Evolutionary conservation across 352 stramenopile species (phyloP).

Genomic region (Globisporangium ultimum): DNA sequence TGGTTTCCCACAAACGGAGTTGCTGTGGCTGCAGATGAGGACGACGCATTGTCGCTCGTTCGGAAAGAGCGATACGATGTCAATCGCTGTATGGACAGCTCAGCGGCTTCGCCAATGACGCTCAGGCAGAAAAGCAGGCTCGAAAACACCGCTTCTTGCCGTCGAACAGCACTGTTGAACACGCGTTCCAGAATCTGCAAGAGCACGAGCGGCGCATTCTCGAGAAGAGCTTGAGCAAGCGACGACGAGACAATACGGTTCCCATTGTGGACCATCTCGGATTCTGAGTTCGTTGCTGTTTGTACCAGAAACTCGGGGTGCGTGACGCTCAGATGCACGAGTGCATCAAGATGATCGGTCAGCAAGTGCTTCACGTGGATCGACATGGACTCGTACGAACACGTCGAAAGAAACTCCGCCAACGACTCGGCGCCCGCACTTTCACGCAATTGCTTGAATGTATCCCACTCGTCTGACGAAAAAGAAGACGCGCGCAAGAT

Average conservation of each 20-base stretch:
- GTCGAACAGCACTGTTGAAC: constrained; percentile 44
- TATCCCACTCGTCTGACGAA: constrained; percentile 25
- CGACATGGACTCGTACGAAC: constrained; percentile 37
- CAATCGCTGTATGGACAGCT: constrained; percentile 33
- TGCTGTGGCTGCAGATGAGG: neutral
- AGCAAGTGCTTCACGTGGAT: constrained; percentile 34
- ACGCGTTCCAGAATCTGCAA: constrained; percentile 54
- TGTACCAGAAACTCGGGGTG: constrained; percentile 64
- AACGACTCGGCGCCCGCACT: neutral
- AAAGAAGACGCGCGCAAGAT: constrained; percentile 41
- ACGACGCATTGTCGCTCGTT: neutral
- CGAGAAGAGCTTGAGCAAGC: constrained; percentile 41
- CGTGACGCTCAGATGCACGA: constrained; percentile 53
- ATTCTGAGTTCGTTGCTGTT: constrained; percentile 1
- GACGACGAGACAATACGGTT: constrained; percentile 32
- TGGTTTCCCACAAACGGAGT: constrained; percentile 31
- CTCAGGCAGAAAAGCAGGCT: constrained; percentile 55
- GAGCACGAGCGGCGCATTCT: constrained; percentile 38
- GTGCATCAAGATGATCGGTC: constrained; percentile 35
- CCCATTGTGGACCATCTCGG: neutral
- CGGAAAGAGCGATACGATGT: constrained; percentile 8
- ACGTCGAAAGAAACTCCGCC: constrained; percentile 13
- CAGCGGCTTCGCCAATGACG: constrained; percentile 37
- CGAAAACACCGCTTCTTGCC: constrained; percentile 51
- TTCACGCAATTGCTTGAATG: constrained; percentile 11